These are phyloP conservation scores for Cocos nucifera DNA, from an alignment of 176 grass and related monocot species.

Conservation along the genomic window DNA sequence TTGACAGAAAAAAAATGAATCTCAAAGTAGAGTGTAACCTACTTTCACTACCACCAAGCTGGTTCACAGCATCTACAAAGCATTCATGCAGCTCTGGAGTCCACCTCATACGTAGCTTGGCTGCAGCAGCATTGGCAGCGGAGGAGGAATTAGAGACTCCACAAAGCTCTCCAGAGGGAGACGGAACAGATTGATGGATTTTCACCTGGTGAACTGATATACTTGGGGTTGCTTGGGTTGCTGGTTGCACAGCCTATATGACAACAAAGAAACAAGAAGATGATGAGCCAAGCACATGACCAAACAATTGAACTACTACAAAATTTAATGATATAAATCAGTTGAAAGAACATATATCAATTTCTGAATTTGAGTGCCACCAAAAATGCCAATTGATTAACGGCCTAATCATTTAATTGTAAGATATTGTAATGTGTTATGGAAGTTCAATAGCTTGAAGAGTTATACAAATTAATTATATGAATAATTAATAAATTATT, in stretches of 20 bases:
- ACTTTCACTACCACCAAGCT: conserved; percentile 99
- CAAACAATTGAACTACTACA: too few species aligned
- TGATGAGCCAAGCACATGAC: too few species aligned
- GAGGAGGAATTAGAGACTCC: conserved; percentile 37
- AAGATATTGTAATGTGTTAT: too few species aligned
- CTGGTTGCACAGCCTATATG: conserved; percentile 40
- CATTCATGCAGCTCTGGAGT: conserved; percentile 91
- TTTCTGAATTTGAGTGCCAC: too few species aligned
- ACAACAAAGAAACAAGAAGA: neutral
- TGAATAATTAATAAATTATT: too few species aligned
- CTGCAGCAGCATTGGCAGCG: conserved; percentile 28
- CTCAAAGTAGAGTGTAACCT: conserved; percentile 12
- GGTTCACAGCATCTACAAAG: conserved; percentile 88
- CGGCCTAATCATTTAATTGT: too few species aligned
- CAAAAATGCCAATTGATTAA: too few species aligned
- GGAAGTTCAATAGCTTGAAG: too few species aligned
- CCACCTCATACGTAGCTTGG: conserved; percentile 92
- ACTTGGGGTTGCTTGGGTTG: conserved; percentile 12
- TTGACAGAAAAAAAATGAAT: conserved; percentile 2
- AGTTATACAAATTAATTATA: too few species aligned
- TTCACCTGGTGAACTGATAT: conserved; percentile 30
- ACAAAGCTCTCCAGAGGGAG: conserved; percentile 48
- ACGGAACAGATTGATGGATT: conserved; percentile 36
- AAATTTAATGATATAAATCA: too few species aligned
- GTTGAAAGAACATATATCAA: too few species aligned